phyloP scores from a whole-genome alignment of 768 basidiomycete species.

The Suillus alpinus region DNA sequence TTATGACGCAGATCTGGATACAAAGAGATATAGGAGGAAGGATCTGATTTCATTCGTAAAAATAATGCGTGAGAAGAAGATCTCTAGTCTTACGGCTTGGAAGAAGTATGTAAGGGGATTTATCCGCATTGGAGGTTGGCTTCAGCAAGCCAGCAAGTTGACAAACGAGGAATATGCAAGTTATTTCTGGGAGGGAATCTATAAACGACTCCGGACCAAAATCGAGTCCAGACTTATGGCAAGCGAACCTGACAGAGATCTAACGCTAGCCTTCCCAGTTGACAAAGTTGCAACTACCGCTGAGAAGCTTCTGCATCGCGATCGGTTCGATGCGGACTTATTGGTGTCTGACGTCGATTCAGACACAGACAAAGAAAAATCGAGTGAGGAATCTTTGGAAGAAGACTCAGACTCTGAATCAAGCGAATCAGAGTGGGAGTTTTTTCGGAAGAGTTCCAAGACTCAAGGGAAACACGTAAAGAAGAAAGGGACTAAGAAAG shows the following conservation, averaged over 20 bases:
- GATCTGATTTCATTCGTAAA: too few species aligned
- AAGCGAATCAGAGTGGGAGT: background rate
- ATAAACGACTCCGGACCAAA: background rate
- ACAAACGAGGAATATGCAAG: too few species aligned
- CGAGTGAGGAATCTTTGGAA: background rate
- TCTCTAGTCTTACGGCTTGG: too few species aligned
- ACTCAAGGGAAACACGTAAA: conserved; percentile 13
- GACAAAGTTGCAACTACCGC: background rate
- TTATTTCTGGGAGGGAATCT: conserved; percentile 13
- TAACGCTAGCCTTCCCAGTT: background rate
- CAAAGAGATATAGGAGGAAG: too few species aligned
- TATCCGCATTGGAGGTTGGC: too few species aligned
- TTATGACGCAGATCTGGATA: too few species aligned
- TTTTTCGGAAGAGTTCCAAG: conserved; percentile 10
- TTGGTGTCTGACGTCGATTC: background rate
- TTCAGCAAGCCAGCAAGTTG: too few species aligned
- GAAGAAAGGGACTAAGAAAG: conserved; percentile 9
- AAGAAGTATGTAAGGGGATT: too few species aligned
- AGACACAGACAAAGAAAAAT: conserved; percentile 1
- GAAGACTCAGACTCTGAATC: background rate
- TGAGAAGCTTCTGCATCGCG: background rate
- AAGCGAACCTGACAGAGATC: background rate
- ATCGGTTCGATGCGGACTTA: conserved; percentile 2
- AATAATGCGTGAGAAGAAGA: too few species aligned
- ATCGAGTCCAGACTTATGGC: conserved; percentile 8